A percentile compares a stretch with the other conserved stretches of the same genome.
Conservation (phyloP, 352 stramenopile genomes). For the Chrysophaeum taylorii region DNA sequence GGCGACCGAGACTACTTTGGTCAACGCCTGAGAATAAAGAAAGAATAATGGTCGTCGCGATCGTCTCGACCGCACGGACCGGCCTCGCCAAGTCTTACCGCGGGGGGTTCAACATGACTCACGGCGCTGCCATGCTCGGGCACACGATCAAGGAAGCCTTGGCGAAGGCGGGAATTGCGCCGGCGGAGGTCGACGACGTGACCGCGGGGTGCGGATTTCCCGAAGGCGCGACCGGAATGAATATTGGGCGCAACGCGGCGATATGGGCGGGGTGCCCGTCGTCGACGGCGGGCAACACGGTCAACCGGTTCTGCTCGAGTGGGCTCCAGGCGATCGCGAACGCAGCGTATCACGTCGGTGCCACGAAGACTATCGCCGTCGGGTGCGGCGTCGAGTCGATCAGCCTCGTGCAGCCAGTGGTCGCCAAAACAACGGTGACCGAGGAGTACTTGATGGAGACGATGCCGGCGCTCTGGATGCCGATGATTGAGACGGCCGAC, state of each 20-base stretch:
- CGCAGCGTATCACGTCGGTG: constrained; percentile 45
- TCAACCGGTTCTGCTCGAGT: constrained; percentile 53
- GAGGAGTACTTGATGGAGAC: constrained; percentile 21
- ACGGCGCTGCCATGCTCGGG: constrained; percentile 20
- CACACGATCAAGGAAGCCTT: constrained; percentile 22
- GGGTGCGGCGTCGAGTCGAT: constrained; percentile 36
- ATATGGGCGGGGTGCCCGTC: constrained; percentile 18
- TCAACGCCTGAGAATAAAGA: no score
- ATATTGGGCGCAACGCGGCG: constrained; percentile 19
- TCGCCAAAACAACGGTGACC: constrained; percentile 18
- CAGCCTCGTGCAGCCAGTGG: constrained; percentile 19
- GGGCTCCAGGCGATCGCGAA: constrained; percentile 48
- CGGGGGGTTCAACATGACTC: constrained; percentile 24
- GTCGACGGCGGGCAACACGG: constrained; percentile 22
- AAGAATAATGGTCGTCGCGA: no score
- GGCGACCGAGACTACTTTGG: no score
- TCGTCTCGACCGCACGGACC: constrained; percentile 22
- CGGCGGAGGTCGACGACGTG: constrained; percentile 16
- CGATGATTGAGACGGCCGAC: constrained; percentile 42
- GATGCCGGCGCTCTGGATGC: constrained; percentile 30
- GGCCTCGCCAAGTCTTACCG: constrained; percentile 24
- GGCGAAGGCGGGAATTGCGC: neutral
- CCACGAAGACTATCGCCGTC: constrained; percentile 34
- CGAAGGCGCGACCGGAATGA: constrained; percentile 21
- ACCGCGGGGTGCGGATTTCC: constrained; percentile 18